Base-by-base conservation (phyloP, 139 green algal species). In the Chlorella ohadii region DNA sequence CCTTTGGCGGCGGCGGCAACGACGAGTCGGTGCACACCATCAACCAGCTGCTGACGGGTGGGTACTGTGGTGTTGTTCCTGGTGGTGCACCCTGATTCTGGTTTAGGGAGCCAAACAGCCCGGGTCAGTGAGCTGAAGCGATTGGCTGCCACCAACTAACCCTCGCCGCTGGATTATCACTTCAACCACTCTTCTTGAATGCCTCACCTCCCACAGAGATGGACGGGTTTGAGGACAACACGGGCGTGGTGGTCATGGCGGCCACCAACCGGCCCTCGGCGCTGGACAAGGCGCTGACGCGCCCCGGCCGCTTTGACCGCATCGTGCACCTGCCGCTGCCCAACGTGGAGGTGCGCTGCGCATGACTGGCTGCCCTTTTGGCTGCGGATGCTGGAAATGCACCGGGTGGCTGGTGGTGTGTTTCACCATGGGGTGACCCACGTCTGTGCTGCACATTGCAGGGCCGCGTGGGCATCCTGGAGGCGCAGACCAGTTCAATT, bases 141-240 rank as follows among this genome's bases (percentile, higher is more conserved):
- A n/a, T n/a, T 51, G 44, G 44, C 44, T 9, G 44, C 44, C 28
- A 41, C 28, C 28, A 41, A 33, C 28, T 72, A 61, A 47, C 73
- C 73, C 38, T 59, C 78, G 28, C 27, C 28, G n/a, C n/a, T n/a
- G n/a, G n/a, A n/a, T n/a, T n/a, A n/a, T n/a, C n/a, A 28, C 41
- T 84, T 25, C 56, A 47, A 16, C 23, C 23, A 13, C 7, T 71
- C 2, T 7, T 34, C 59, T 12, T 31, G 9, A 47, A 75, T 20
- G 57, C n/a, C 64, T 2, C 57, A 19, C 51, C 56, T 41, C 75
- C 81, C 87, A 41, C 90, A 94, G 93, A 98, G 90, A 97, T 99
- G 94, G 97, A 99, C 86, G 97, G 97, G 4, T 99, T 99, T 89
- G 96, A 99, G 84, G 94, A 96, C 88, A 99, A 98, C 92, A 94